Conservation (phyloP, 176 grass and related monocot species). For the Paspalum notatum region DNA sequence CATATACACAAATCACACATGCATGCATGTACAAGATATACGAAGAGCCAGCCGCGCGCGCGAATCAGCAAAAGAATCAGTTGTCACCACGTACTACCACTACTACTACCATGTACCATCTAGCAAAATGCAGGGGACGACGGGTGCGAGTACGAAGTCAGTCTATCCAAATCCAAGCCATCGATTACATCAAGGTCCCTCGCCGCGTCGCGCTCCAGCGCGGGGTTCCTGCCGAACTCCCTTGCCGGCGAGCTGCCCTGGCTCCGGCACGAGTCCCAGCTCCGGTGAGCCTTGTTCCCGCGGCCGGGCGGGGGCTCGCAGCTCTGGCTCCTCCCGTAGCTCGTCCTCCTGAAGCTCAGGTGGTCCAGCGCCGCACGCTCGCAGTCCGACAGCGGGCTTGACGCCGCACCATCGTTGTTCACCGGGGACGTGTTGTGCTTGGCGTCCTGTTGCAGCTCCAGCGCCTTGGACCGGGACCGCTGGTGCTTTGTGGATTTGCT, state of each 20-base stretch:
- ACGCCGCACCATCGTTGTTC: background rate
- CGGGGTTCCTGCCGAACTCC: slow-evolving; percentile 29
- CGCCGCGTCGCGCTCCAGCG: slow-evolving; percentile 38
- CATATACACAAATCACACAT: slow-evolving; percentile 10
- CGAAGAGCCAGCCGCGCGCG: background rate
- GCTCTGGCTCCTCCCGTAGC: slow-evolving; percentile 77
- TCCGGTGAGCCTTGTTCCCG: slow-evolving; percentile 36
- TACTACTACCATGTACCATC: background rate
- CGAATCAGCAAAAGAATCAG: slow-evolving; percentile 46
- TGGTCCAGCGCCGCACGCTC: slow-evolving; percentile 60
- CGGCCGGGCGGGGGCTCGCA: slow-evolving; percentile 34
- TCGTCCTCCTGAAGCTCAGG: slow-evolving; percentile 42
- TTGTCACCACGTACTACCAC: background rate
- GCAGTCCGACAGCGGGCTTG: slow-evolving; percentile 40
- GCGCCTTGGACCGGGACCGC: background rate
- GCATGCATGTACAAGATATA: slow-evolving; percentile 40
- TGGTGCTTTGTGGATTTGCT: slow-evolving; percentile 51
- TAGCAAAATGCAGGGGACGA: slow-evolving; percentile 49
- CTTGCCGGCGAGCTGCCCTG: slow-evolving; percentile 71
- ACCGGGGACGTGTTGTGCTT: slow-evolving; percentile 50
- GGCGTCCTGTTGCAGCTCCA: background rate
- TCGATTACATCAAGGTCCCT: slow-evolving; percentile 90
- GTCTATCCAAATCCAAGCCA: slow-evolving; percentile 71
- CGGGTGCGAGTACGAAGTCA: slow-evolving; percentile 31
- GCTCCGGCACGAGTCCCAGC: slow-evolving; percentile 63